Percentiles rank a stretch among this genome's conserved stretches.
Conservation (phyloP, 2,329 filamentous ascomycete genomes). For the Paecilomyces sp. region DNA sequence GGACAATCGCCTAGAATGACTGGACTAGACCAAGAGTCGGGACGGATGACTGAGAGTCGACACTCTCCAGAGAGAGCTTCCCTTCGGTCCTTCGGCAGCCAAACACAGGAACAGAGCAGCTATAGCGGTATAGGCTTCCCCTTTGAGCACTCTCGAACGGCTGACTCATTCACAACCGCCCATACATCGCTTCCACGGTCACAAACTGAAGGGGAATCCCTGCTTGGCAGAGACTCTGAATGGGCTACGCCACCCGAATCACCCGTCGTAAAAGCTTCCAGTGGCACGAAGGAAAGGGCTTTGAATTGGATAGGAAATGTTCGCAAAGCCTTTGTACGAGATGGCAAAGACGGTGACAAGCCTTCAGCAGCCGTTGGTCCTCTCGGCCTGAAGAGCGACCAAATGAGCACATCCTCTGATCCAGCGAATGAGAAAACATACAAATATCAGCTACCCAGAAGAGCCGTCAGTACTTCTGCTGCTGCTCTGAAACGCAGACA, state of each 20-base stretch:
- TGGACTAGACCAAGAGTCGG: background rate
- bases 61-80: slow-evolving; percentile 18
- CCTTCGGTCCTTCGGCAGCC: slow-evolving; percentile 12
- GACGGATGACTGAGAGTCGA: background rate
- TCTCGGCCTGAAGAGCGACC: slow-evolving; percentile 9
- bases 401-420: background rate
- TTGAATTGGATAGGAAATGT: slow-evolving; percentile 64
- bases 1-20: background rate
- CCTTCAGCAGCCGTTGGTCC: background rate
- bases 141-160: slow-evolving; percentile 32
- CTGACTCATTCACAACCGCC: slow-evolving; percentile 47
- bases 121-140: slow-evolving; percentile 17
- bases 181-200: slow-evolving; percentile 42
- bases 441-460: slow-evolving; percentile 23
- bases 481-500: slow-evolving; percentile 43
- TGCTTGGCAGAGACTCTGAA: background rate
- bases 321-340: slow-evolving; percentile 53
- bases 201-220: slow-evolving; percentile 39
- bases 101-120: slow-evolving; percentile 13
- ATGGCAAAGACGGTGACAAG: slow-evolving; percentile 15
- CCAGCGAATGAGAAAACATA: background rate
- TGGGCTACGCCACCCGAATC: background rate
- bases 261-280: background rate
- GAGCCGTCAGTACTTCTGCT: slow-evolving; percentile 43
- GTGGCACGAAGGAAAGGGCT: slow-evolving; percentile 38